Evolutionary conservation across 2,329 filamentous ascomycete genomes (phyloP), one percentile per base, ranked within the genome.

Genomic region (Hypoxylon sp.): DNA sequence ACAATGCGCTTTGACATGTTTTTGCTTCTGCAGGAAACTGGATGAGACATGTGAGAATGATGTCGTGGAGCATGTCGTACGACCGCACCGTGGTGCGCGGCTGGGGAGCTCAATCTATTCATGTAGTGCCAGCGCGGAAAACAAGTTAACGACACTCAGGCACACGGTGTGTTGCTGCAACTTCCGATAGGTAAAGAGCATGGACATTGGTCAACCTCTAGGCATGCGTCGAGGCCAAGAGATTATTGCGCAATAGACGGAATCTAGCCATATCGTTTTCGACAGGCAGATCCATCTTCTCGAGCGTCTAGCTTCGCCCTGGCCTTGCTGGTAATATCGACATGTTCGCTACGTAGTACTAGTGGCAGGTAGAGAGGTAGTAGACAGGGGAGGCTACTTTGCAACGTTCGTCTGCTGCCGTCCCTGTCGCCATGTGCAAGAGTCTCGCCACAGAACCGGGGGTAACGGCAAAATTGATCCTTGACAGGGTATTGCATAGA

Each of bases 401-500:
- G 31, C 61, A 25, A 22, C 42, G 27, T 42, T 64, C 66, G 56
- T 67, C 61, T 55, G 55, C 42, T 55, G 46, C 59, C 68, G 71
- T 74, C 74, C 73, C 76, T 77, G 67, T 66, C 40, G 77, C 76
- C 78, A 79, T 78, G 77, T 79, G 77, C 73, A 74, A 72, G 70
- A 68, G 72, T 76, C 73, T 73, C 69, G 73, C 71, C 72, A 74
- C 72, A 76, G 73, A 74, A 69, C 76, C 73, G 73, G 77, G 64
- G 64, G 51, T 61, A 20, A 50, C 66, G 71, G 69, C 73, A 79
- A 78, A 79, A 79, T 68, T 49, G 50, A 71, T 63, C 57, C 63
- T 67, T 55, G 63, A 54, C 62, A 46, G 56, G 56, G 22, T 25
- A 49, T 55, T 62, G 70, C 62, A 70, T 70, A 68, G 64, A 67